phyloP scores from a whole-genome alignment of 2,329 filamentous ascomycete genomes.

The Onygenales sp. region DNA sequence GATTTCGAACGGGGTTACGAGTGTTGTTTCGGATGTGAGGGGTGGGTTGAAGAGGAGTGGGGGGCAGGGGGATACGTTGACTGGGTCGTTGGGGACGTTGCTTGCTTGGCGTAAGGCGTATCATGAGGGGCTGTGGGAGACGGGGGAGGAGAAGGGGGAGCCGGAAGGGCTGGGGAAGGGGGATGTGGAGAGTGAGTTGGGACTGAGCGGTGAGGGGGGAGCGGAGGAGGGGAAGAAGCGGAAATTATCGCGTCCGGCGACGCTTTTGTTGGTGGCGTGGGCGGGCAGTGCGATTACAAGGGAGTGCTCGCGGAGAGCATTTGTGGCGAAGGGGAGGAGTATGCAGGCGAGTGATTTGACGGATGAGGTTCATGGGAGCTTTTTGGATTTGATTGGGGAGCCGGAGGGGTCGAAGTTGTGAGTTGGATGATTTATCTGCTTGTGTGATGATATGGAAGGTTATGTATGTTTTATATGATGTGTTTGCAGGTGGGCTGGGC shows the following conservation, averaged over 20 bases:
- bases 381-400: constrained; percentile 71
- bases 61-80: constrained; percentile 91
- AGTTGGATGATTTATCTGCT: background rate
- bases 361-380: constrained; percentile 76
- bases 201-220: constrained; percentile 25
- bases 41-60: constrained; percentile 86
- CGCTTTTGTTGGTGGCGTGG: constrained; percentile 69
- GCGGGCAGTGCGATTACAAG: constrained; percentile 81
- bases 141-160: constrained; percentile 17
- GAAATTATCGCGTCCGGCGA: constrained; percentile 50
- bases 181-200: constrained; percentile 28
- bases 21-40: constrained; percentile 64
- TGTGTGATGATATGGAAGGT: background rate
- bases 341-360: constrained; percentile 91
- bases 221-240: constrained; percentile 35
- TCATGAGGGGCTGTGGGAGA: constrained; percentile 68
- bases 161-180: constrained; percentile 27
- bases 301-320: constrained; percentile 82
- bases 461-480: background rate
- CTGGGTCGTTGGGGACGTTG: constrained; percentile 79
- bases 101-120: constrained; percentile 84
- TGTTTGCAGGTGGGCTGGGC: no score
- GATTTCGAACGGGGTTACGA: constrained; percentile 69
- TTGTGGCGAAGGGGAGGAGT: constrained; percentile 72
- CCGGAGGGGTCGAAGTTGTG: constrained; percentile 37